Evolutionary conservation across 352 stramenopile species (phyloP).

Genomic region (Phytopythium aichiense): DNA sequence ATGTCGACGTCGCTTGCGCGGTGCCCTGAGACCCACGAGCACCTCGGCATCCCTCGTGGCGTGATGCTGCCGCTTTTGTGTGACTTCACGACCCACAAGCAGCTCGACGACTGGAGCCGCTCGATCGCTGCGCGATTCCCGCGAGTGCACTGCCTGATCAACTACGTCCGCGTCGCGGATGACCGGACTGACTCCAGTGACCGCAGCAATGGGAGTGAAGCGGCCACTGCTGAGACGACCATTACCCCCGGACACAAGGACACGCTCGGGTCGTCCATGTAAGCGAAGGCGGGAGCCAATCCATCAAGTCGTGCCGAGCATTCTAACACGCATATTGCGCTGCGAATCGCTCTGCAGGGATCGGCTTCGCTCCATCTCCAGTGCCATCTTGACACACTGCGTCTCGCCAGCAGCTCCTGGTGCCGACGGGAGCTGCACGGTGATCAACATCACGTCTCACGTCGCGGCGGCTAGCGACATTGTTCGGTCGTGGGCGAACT

Average conservation of each 20-base stretch:
- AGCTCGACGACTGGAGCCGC: conserved; percentile 57
- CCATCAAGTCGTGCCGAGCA: background rate
- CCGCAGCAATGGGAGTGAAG: background rate
- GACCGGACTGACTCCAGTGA: conserved; percentile 4
- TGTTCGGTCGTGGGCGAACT: conserved; percentile 39
- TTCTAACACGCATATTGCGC: background rate
- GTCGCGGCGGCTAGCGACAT: conserved; percentile 5
- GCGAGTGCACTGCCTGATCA: conserved; percentile 66
- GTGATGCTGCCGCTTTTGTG: conserved; percentile 54
- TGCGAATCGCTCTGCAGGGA: conserved; percentile 9
- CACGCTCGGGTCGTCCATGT: conserved; percentile 6
- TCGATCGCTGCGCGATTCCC: conserved; percentile 54
- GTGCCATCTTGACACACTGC: conserved; percentile 21
- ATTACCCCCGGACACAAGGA: conserved; percentile 14
- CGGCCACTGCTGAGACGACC: conserved; percentile 7
- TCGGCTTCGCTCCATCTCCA: conserved; percentile 22
- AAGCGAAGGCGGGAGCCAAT: background rate
- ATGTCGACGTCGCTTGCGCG: conserved; percentile 48
- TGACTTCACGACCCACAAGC: conserved; percentile 35
- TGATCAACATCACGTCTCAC: conserved; percentile 26
- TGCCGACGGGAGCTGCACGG: conserved; percentile 12
- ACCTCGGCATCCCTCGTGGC: conserved; percentile 35
- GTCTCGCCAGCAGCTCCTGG: conserved; percentile 11
- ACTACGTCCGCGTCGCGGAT: conserved; percentile 36
- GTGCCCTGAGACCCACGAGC: conserved; percentile 32